Percentiles rank a stretch among this genome's conserved stretches.
phyloP scores from a whole-genome alignment of 345 rosid species.

The Hypericum androsaemum region DNA sequence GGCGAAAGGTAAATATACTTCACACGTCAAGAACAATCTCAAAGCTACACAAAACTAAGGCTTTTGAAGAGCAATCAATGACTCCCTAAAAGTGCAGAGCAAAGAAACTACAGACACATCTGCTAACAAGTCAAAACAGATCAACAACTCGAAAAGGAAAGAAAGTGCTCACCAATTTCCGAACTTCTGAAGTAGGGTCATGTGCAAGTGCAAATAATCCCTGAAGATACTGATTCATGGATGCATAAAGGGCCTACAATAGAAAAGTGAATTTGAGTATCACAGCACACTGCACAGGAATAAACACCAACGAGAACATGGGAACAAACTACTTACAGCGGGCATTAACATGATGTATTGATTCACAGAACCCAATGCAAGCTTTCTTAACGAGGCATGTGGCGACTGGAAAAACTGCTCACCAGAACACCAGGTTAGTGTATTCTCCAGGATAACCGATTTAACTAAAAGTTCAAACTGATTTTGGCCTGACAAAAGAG shows the following conservation, averaged over 20 bases:
- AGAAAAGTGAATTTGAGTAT: not conserved
- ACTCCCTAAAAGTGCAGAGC: not conserved
- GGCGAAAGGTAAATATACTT: slow-evolving; percentile 2
- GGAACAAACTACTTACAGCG: slow-evolving; percentile 49
- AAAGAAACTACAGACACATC: not conserved
- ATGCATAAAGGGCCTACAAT: slow-evolving; percentile 59
- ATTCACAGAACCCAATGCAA: slow-evolving; percentile 78
- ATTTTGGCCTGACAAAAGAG: too few species aligned
- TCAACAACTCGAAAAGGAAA: too few species aligned
- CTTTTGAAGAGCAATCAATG: not conserved
- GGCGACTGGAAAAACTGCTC: slow-evolving; percentile 90
- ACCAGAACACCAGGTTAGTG: slow-evolving; percentile 14
- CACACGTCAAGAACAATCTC: too few species aligned
- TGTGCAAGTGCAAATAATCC: slow-evolving; percentile 78
- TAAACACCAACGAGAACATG: not conserved
- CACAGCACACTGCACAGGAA: slow-evolving; percentile 2
- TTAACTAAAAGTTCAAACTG: not conserved
- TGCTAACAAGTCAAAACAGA: too few species aligned
- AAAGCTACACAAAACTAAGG: too few species aligned
- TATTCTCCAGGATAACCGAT: too few species aligned
- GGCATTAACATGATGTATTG: slow-evolving; percentile 91
- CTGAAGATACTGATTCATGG: slow-evolving; percentile 54
- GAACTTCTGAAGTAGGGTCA: slow-evolving; percentile 77
- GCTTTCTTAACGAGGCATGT: slow-evolving; percentile 74
- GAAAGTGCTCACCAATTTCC: slow-evolving; percentile 32